Evolutionary conservation across 805 yeast genomes (phyloP), one percentile per base, ranked within the genome.

Genomic region (Lipomyces yamanashiensis): DNA sequence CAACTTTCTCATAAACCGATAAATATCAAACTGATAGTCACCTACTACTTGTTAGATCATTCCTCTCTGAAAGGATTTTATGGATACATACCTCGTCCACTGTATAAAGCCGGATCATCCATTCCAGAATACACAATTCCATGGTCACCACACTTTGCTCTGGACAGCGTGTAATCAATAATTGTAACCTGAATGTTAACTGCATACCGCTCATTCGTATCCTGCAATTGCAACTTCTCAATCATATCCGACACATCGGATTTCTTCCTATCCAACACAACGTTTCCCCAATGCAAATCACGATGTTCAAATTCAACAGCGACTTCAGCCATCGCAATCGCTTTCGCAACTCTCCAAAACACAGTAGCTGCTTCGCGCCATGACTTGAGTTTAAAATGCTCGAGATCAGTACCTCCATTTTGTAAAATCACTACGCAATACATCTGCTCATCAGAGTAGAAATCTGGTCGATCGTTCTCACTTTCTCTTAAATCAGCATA

Each of bases 251-350:
- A 15, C 74, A 39, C 54, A 34, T 58, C 61, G 0, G 40, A 34
- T 41, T 59, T 48, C 44, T 40, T 54, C 13, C 62, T 39, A 36
- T 78, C 78, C 17, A 88, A 76, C 15, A 86, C 76, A 58, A 88
- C 77, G 70, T 88, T 88, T 12, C 87, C 87, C 81, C 88, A 80
- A 66, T 86, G 88, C 63, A 88, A 74, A 73, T 88, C 90, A 53
- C 93, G 79, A 70, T 88, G 93, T 74, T 88, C 92, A 74, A 87
- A 87, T 64, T 81, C 78, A 63, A 77, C 76, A 43, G 75, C 71
- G 15, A 76, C 73, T 73, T 88, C 92, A 0, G 85, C 87, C 9
- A 74, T 74, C 33, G 82, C 80, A 33, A 88, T 74, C 4, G 79
- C 74, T n/a, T 76, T 73, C 1, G 79, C 84, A 33, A 85, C 75